Conservation (phyloP, 805 yeast genomes). For the Tetrapisispora arboricola region DNA sequence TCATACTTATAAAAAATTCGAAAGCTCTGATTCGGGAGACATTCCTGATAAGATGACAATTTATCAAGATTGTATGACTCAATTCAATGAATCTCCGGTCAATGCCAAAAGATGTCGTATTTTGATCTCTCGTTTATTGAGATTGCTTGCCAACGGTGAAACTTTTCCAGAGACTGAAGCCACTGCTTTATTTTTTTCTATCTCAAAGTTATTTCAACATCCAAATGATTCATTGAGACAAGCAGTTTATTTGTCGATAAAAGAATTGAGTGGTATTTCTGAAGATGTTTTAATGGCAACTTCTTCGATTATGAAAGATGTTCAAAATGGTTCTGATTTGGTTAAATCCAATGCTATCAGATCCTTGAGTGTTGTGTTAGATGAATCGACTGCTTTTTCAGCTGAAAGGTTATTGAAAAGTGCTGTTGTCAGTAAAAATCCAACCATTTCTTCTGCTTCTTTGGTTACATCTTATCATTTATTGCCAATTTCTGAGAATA, state of each 20-base stretch:
- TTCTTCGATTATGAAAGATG: constrained; percentile 95
- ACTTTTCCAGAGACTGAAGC: constrained; percentile 81
- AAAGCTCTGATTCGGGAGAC: constrained; percentile 56
- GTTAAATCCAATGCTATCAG: constrained; percentile 94
- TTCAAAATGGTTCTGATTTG: constrained; percentile 75
- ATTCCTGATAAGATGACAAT: constrained; percentile 94
- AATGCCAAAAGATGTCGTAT: constrained; percentile 79
- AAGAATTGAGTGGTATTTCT: constrained; percentile 75
- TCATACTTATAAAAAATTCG: constrained; percentile 71
- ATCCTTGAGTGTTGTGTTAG: constrained; percentile 81
- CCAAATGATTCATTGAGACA: constrained; percentile 77
- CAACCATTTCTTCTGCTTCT: constrained; percentile 87
- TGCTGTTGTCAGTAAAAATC: constrained; percentile 84
- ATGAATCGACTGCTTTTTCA: constrained; percentile 81
- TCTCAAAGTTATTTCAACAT: constrained; percentile 91
- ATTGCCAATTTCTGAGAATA: constrained; percentile 80
- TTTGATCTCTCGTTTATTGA: constrained; percentile 69
- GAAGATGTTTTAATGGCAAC: constrained; percentile 96
- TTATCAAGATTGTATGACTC: constrained; percentile 87
- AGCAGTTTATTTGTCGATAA: constrained; percentile 85
- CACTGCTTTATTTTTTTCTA: constrained; percentile 84
- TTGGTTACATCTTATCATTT: constrained; percentile 83
- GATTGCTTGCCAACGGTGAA: constrained; percentile 79
- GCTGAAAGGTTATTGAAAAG: constrained; percentile 88
- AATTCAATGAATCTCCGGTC: constrained; percentile 85